phyloP scores from a whole-genome alignment of 768 basidiomycete species.

The Suillus ampliporus region DNA sequence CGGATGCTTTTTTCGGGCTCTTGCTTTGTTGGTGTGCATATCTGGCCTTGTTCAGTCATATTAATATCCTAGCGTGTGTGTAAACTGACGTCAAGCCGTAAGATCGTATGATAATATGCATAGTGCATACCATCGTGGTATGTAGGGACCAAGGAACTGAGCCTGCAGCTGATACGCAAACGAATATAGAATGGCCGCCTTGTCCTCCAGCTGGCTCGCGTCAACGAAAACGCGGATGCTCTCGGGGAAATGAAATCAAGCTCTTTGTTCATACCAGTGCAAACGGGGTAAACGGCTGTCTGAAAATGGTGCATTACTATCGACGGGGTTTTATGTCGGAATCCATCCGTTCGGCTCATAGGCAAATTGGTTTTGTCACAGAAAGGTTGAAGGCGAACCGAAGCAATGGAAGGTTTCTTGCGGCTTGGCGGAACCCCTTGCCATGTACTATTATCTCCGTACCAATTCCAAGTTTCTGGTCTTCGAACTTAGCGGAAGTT shows the following conservation, averaged over 20 bases:
- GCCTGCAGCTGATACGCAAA: background rate
- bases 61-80: constrained; percentile 5
- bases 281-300: background rate
- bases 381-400: background rate
- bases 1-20: background rate
- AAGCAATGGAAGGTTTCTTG: background rate
- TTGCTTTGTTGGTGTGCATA: background rate
- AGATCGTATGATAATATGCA: background rate
- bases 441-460: background rate
- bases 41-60: constrained; percentile 10
- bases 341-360: constrained; percentile 2
- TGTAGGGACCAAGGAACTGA: background rate
- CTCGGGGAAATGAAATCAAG: background rate
- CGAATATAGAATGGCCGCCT: background rate
- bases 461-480: background rate
- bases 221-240: background rate
- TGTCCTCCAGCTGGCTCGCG: background rate
- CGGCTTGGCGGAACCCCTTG: background rate
- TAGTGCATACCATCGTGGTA: background rate
- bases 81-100: constrained; percentile 1
- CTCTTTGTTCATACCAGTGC: background rate
- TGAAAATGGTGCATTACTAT: too few relatives aligned
- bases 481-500: background rate
- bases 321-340: background rate
- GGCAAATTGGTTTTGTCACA: background rate